Conservation (phyloP, 2,329 filamentous ascomycete species). For the Diaporthe vaccinii region DNA sequence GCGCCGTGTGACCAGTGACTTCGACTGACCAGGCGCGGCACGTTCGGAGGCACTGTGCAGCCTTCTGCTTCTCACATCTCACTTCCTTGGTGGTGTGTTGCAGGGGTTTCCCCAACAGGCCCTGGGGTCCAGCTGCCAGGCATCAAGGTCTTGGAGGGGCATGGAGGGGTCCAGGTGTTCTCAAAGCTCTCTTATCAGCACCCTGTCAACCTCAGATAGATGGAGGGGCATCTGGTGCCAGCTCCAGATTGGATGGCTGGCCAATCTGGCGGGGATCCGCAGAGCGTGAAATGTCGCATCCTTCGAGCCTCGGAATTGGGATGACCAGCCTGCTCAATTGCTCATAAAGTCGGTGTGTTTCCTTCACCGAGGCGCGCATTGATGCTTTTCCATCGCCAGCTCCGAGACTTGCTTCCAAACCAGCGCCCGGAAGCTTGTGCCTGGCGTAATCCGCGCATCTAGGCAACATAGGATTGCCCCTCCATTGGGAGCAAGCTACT, state of each 20-base stretch:
- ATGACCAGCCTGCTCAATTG: constrained; percentile 32
- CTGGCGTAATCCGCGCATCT: not conserved
- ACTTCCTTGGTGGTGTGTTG: not conserved
- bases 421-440: not conserved
- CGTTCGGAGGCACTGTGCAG: constrained; percentile 37
- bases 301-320: constrained; percentile 15
- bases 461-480: constrained; percentile 13
- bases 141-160: constrained; percentile 37
- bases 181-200: constrained; percentile 39
- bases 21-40: constrained; percentile 26
- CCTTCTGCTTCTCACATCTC: not conserved
- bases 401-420: constrained; percentile 7
- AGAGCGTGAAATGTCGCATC: constrained; percentile 33
- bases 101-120: constrained; percentile 19
- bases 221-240: constrained; percentile 35
- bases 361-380: constrained; percentile 20
- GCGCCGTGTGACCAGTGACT: constrained; percentile 32
- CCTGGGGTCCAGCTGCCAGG: constrained; percentile 12
- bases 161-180: constrained; percentile 38
- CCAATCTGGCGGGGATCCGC: constrained; percentile 33
- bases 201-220: constrained; percentile 33
- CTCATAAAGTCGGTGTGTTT: constrained; percentile 40
- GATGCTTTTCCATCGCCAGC: not conserved
- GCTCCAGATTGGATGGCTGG: constrained; percentile 36
- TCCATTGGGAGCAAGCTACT: constrained; percentile 20